Evolutionary conservation across 805 yeast genomes (phyloP).

Genomic region (Kuraishia capsulata): DNA sequence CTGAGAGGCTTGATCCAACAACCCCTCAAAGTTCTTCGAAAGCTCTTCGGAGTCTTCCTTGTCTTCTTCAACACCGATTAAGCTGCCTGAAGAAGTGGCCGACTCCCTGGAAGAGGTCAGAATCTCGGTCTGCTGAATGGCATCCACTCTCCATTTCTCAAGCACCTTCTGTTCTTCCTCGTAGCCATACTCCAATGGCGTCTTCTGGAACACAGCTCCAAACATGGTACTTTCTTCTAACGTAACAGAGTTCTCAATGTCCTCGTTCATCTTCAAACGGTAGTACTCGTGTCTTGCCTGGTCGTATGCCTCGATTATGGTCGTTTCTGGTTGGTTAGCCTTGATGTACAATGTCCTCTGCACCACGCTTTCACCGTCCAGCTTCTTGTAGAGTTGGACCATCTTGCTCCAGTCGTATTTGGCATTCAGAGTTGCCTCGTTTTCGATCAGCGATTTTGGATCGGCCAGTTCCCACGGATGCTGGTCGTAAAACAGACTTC

Average conservation of each 20-base stretch:
- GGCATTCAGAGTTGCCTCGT: slow-evolving; percentile 43
- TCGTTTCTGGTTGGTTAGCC: slow-evolving; percentile 17
- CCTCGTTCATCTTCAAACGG: slow-evolving; percentile 75
- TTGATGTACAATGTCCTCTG: slow-evolving; percentile 58
- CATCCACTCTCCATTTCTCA: slow-evolving; percentile 66
- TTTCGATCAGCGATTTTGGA: slow-evolving; percentile 78
- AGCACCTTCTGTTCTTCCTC: slow-evolving; percentile 62
- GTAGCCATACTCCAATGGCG: slow-evolving; percentile 60
- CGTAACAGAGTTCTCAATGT: slow-evolving; percentile 59
- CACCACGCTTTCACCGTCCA: slow-evolving; percentile 87
- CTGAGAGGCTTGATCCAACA: background rate
- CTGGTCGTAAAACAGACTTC: slow-evolving; percentile 77
- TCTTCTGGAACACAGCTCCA: slow-evolving; percentile 64
- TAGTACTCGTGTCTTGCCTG: slow-evolving; percentile 85
- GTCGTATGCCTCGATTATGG: slow-evolving; percentile 65
- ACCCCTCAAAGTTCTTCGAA: slow-evolving; percentile 3
- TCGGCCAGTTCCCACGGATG: slow-evolving; percentile 98
- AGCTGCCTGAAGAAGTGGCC: slow-evolving; percentile 13
- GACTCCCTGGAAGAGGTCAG: slow-evolving; percentile 31
- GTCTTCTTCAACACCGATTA: slow-evolving; percentile 13
- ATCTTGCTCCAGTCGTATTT: slow-evolving; percentile 70
- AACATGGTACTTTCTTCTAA: slow-evolving; percentile 80
- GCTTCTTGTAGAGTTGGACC: slow-evolving; percentile 59
- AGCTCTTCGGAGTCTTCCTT: slow-evolving; percentile 9
- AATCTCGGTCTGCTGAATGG: slow-evolving; percentile 52